phyloP scores from a whole-genome alignment of 139 green algal species.

The Yamagishiella unicocca region DNA sequence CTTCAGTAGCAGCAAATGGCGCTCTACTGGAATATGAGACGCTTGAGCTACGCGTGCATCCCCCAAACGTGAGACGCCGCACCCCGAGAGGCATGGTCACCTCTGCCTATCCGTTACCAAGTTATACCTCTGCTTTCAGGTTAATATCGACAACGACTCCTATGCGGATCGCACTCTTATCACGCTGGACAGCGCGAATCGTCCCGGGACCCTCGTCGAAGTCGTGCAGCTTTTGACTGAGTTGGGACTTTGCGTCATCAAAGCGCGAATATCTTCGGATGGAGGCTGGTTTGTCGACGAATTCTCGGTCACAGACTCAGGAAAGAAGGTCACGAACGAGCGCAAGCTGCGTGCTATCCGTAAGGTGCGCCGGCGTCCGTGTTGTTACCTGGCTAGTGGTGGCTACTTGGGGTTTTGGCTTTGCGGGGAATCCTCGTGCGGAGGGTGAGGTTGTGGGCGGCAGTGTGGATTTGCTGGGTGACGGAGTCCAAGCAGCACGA shows the following conservation, averaged over 20 bases:
- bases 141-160: conserved; percentile 81
- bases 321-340: conserved; percentile 80
- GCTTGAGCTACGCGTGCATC: conserved; percentile 83
- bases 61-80: conserved; percentile 73
- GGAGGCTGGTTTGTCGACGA: conserved; percentile 94
- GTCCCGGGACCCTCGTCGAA: conserved; percentile 94
- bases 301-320: conserved; percentile 88
- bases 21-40: conserved; percentile 86
- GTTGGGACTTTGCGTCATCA: conserved; percentile 87
- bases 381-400: no score
- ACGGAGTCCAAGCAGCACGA: no score
- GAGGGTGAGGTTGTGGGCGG: no score
- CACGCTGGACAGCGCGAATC: conserved; percentile 94
- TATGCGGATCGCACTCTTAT: conserved; percentile 83
- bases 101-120: no score
- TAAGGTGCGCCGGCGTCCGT: no score
- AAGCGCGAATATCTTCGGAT: conserved; percentile 91
- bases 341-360: conserved; percentile 85
- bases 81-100: no score
- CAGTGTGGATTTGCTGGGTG: no score
- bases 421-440: no score
- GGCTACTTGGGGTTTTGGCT: no score
- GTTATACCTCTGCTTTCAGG: not conserved
- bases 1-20: conserved; percentile 63
- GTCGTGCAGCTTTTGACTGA: conserved; percentile 96